These are phyloP conservation scores for Rutstroemia sp. DNA, from an alignment of 2,329 filamentous ascomycete genomes.

Conservation along the genomic window DNA sequence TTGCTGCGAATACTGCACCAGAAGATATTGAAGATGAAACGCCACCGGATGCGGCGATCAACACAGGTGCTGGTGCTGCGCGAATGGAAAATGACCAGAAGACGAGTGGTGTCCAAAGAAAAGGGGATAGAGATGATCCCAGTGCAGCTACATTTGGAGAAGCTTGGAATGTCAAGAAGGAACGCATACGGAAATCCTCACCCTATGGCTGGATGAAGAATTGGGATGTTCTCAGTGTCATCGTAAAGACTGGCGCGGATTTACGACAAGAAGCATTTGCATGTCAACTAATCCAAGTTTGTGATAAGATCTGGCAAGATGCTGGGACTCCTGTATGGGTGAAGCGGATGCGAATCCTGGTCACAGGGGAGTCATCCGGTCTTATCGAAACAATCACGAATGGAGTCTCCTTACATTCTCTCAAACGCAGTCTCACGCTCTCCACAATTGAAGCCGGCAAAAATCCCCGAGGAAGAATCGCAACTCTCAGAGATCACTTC, in stretches of 20 bases:
- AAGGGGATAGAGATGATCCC: slow-evolving; percentile 77
- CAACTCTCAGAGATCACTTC: slow-evolving; percentile 76
- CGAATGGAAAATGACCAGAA: slow-evolving; percentile 88
- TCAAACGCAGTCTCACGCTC: slow-evolving; percentile 75
- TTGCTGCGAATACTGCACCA: slow-evolving; percentile 37
- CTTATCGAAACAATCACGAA: slow-evolving; percentile 86
- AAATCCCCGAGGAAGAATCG: slow-evolving; percentile 68
- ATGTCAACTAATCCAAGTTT: slow-evolving; percentile 75
- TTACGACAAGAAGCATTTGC: slow-evolving; percentile 80
- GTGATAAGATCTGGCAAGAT: slow-evolving; percentile 74
- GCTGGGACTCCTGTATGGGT: slow-evolving; percentile 75
- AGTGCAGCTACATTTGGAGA: slow-evolving; percentile 82
- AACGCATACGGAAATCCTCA: slow-evolving; percentile 74
- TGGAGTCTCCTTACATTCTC: slow-evolving; percentile 76
- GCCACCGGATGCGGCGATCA: slow-evolving; percentile 37
- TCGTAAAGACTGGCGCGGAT: slow-evolving; percentile 80
- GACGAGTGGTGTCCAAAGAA: slow-evolving; percentile 73
- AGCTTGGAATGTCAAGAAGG: slow-evolving; percentile 77
- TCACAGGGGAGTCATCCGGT: slow-evolving; percentile 77
- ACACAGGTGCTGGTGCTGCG: slow-evolving; percentile 66
- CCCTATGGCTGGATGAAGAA: slow-evolving; percentile 87
- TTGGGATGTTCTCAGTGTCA: slow-evolving; percentile 81
- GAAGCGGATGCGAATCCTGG: slow-evolving; percentile 78
- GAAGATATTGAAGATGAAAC: slow-evolving; percentile 50
- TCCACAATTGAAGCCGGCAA: slow-evolving; percentile 64